Base-by-base conservation (phyloP, 1,284 basidiomycete genomes). In the Sanghuangporus sanghuang region DNA sequence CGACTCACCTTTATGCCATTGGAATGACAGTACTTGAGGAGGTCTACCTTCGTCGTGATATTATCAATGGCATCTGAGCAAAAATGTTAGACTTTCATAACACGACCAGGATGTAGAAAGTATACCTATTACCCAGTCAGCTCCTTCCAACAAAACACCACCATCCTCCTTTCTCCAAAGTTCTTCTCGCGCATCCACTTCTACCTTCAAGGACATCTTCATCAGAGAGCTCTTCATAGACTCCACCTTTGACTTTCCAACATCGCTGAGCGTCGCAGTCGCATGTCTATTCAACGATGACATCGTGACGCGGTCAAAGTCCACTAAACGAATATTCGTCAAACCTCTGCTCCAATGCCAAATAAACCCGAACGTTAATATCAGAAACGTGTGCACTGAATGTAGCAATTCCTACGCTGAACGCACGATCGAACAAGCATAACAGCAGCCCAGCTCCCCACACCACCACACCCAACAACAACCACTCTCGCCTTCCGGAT, bases 281-380 rank as follows among this genome's bases (percentile, higher is more conserved):
- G 96, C 95, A 72, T 99, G 96, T 57, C 96, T 83, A 73, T 98
- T 98, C 54, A 98, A 82, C 0, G 93, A 96, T 2, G 93, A 95
- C 16, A 98, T 79, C 0, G 94, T 95, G 63, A 96, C 95, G 69
- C 95, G 87, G 81, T 98, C 95, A 73, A 97, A 97, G 78, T 96
- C 90, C 32, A 95, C 78, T 27, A 93, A 79, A 16, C 90, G 82
- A 67, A 93, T 85, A 65, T 83, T 85, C 11, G 86, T 83, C 32
- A 93, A 80, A 6, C 91, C 91, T 55, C 90, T 92, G 67, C 50
- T 70, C 44, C 27, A 66, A 57, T 57, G 35, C 21, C 16, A 49
- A 50, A 49, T 12, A 6, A 40, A 32, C 4, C 27, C 48, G 57
- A 52, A 5, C 62, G 8, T 36, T 18, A 64, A 52, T 36, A 27